A percentile compares a stretch with the other conserved stretches of the same genome.
These are phyloP conservation scores for Aspergillus hiratsukae DNA, from an alignment of 2,329 filamentous ascomycete species.

Conservation along the genomic window DNA sequence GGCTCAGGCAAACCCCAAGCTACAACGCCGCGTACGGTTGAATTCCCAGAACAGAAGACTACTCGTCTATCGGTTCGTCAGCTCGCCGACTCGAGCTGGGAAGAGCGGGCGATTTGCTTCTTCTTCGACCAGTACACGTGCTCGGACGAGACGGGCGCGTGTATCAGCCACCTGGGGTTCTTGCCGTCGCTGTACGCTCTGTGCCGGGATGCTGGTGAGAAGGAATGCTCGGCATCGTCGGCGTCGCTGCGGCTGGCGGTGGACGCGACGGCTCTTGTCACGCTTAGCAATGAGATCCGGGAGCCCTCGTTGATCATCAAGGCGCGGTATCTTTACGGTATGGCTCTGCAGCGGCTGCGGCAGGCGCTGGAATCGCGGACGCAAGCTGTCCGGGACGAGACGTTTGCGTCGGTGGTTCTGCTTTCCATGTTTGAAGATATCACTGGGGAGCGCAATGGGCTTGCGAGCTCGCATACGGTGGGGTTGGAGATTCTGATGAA, in stretches of 20 bases:
- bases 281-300: slow-evolving; percentile 28
- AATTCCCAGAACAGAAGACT: not conserved
- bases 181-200: slow-evolving; percentile 32
- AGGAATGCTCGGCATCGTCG: slow-evolving; percentile 16
- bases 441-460: slow-evolving; percentile 31
- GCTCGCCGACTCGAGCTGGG: slow-evolving; percentile 29
- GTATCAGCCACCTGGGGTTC: slow-evolving; percentile 32
- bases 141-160: slow-evolving; percentile 18
- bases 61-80: slow-evolving; percentile 2
- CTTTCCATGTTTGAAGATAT: slow-evolving; percentile 38
- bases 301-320: slow-evolving; percentile 22
- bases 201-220: slow-evolving; percentile 16
- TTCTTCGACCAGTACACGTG: slow-evolving; percentile 40
- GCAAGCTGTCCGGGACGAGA: slow-evolving; percentile 33
- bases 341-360: slow-evolving; percentile 27
- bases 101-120: slow-evolving; percentile 36
- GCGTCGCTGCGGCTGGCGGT: slow-evolving; percentile 31
- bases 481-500: slow-evolving; percentile 34
- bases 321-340: slow-evolving; percentile 29
- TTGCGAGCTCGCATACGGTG: slow-evolving; percentile 33
- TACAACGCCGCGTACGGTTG: not conserved
- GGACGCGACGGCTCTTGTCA: slow-evolving; percentile 32
- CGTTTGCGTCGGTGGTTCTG: slow-evolving; percentile 34
- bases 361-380: slow-evolving; percentile 25
- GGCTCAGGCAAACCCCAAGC: not conserved